Evolutionary conservation across 1,284 basidiomycete genomes (phyloP), one percentile per base, ranked within the genome.

Genomic region (Leccinum fuscescens): DNA sequence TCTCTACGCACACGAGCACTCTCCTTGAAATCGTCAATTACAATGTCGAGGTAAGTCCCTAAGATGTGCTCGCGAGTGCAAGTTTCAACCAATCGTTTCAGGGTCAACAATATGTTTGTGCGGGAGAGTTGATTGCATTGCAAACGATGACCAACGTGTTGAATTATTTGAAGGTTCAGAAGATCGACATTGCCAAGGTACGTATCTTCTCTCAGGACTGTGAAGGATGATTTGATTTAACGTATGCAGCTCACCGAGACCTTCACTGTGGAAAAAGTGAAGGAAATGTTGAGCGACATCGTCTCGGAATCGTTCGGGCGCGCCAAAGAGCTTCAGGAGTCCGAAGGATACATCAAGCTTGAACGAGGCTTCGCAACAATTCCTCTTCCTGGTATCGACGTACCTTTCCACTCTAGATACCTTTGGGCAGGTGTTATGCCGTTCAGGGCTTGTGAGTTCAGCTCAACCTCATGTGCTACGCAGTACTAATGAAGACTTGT

Each of bases 361-460:
- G 96, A 99, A 73, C 91, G 96, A 69, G 96, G 96, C 9, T 98
- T 96, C 70, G 96, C 93, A 0, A 96, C 94, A 8, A 97, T 98
- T 64, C 95, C 96, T 58, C 84, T 98, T 11, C 94, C 96, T 37
- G 96, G 96, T 69, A 98, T 99, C 70, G 96, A 99, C 70, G 96
- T 99, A 11, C 96, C 97, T 11, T 99, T 99, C 92, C 96, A 99
- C 77, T 96, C 96, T 8, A 90, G 94, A 67, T 98, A 98, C 79
- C 86, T 99, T 52, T 96, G 96, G 97, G 94, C 95, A 33, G 97
- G 96, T 75, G 97, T 99, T 55, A 86, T 98, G 86, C 94, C 94
- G 4, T 96, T 96, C 90, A 87, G 94, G 66, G 91, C 92, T 53
- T 94, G 91, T 93, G 72, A 77, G 89, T 59, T 51, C 48, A 17